phyloP scores from a whole-genome alignment of 306 rosid species.

The Vigna reflexopilosa region DNA sequence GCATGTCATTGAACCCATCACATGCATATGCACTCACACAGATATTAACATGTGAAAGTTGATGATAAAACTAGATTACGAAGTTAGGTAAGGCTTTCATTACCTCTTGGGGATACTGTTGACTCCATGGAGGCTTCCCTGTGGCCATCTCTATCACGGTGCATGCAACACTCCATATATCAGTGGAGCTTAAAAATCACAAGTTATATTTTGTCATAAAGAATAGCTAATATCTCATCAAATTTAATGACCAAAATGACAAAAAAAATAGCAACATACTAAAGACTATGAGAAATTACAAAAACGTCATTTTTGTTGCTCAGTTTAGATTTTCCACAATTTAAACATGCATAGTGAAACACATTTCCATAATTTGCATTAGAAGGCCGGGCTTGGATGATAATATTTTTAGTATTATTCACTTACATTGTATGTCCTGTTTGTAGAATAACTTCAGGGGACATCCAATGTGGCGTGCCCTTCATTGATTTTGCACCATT shows the following conservation, averaged over 20 bases:
- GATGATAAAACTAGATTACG: slow-evolving; percentile 31
- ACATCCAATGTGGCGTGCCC: slow-evolving; percentile 99
- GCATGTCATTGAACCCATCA: slow-evolving; percentile 15
- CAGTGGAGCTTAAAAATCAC: slow-evolving; percentile 77
- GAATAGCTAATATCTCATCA: slow-evolving; percentile 14
- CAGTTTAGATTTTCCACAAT: slow-evolving; percentile 1
- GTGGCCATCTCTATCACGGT: slow-evolving; percentile 98
- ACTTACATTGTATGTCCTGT: slow-evolving; percentile 97
- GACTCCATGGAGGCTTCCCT: slow-evolving; percentile 99
- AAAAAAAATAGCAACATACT: background rate
- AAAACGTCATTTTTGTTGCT: background rate
- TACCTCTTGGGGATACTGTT: slow-evolving; percentile 92
- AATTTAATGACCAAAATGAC: slow-evolving; percentile 34
- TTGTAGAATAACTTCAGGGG: slow-evolving; percentile 96
- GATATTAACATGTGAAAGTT: slow-evolving; percentile 24
- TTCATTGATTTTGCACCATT: slow-evolving; percentile 93
- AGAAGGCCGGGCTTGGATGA: background rate
- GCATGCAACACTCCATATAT: slow-evolving; percentile 98
- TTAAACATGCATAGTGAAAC: background rate
- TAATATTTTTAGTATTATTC: slow-evolving; percentile 10
- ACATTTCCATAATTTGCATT: background rate
- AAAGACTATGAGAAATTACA: slow-evolving; percentile 17
- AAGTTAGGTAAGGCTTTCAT: slow-evolving; percentile 28
- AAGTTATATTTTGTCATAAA: slow-evolving; percentile 20
- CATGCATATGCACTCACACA: background rate